Evolutionary conservation across 2,329 filamentous ascomycete genomes (phyloP).

Genomic region (Cyanodermella asteris): DNA sequence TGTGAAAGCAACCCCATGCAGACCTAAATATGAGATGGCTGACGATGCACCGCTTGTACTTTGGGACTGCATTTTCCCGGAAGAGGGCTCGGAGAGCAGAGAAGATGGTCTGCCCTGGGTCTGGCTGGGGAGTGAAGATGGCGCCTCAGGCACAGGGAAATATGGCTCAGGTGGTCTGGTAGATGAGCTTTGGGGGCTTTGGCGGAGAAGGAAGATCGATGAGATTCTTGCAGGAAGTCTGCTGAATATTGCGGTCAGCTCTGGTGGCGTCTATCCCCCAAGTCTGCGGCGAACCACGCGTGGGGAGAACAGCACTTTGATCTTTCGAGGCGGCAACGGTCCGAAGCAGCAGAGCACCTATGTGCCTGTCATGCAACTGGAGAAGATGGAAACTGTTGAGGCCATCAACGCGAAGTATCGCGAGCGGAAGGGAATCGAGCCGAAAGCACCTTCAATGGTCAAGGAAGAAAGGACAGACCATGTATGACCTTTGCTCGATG

Average conservation of each 20-base stretch:
- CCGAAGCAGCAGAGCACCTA: slow-evolving; percentile 35
- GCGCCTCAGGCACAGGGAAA: slow-evolving; percentile 27
- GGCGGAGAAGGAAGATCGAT: slow-evolving; percentile 72
- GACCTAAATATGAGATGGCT: slow-evolving; percentile 77
- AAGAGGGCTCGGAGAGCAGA: slow-evolving; percentile 21
- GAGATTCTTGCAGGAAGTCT: slow-evolving; percentile 61
- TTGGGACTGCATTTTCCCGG: slow-evolving; percentile 85
- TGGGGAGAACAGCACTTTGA: too few species aligned
- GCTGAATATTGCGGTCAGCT: slow-evolving; percentile 39
- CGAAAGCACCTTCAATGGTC: too few species aligned
- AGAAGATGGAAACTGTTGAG: slow-evolving; percentile 34
- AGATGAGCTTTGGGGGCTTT: slow-evolving; percentile 59
- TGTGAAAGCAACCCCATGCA: slow-evolving; percentile 43
- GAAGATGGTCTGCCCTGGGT: slow-evolving; percentile 54
- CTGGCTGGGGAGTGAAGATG: slow-evolving; percentile 47
- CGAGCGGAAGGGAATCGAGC: slow-evolving; percentile 21
- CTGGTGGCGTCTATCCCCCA: slow-evolving; percentile 10
- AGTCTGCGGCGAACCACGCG: slow-evolving; percentile 16
- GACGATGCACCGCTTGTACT: slow-evolving; percentile 75
- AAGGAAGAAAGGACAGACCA: too few species aligned
- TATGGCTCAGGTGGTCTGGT: slow-evolving; percentile 45
- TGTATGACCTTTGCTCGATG: too few species aligned
- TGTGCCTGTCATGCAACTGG: slow-evolving; percentile 31
- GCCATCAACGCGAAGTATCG: slow-evolving; percentile 38
- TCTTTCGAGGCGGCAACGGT: slow-evolving; percentile 37